phyloP scores from a whole-genome alignment of 345 rosid species.

The Arabidopsis suecica region DNA sequence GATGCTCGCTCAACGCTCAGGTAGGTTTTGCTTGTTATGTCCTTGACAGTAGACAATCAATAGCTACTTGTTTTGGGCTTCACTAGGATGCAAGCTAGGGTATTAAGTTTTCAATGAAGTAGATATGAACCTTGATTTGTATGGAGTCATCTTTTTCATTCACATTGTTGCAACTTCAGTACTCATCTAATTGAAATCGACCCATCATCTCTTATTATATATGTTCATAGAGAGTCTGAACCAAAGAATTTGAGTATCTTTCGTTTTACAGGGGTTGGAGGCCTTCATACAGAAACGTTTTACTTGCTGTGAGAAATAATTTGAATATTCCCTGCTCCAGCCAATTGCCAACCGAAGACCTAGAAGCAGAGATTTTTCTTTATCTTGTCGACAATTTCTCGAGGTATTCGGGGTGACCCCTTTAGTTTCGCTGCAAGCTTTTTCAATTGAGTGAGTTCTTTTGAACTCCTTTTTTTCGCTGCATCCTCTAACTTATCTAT shows the following conservation, averaged over 20 bases:
- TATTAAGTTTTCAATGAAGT: background rate
- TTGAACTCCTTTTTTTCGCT: background rate
- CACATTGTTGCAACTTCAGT: constrained; percentile 3
- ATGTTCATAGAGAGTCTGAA: background rate
- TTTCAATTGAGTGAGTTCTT: background rate
- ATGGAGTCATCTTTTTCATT: background rate
- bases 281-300: constrained; percentile 77
- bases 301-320: constrained; percentile 78
- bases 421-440: constrained; percentile 10
- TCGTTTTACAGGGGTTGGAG: constrained; percentile 76
- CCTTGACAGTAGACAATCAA: background rate
- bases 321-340: constrained; percentile 78
- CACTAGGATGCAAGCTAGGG: background rate
- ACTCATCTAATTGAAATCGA: background rate
- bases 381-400: constrained; percentile 66
- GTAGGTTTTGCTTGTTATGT: constrained; percentile 44
- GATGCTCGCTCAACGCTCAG: constrained; percentile 91
- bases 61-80: constrained; percentile 13
- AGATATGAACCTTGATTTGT: background rate
- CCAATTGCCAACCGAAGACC: constrained; percentile 77
- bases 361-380: constrained; percentile 89
- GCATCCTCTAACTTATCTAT: constrained; percentile 39
- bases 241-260: background rate
- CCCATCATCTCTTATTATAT: background rate
- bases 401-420: constrained; percentile 51